Percentiles rank a stretch among this genome's conserved stretches.
These are phyloP conservation scores for Gynostemma pentaphyllum DNA, from an alignment of 306 rosid species.

Conservation along the genomic window DNA sequence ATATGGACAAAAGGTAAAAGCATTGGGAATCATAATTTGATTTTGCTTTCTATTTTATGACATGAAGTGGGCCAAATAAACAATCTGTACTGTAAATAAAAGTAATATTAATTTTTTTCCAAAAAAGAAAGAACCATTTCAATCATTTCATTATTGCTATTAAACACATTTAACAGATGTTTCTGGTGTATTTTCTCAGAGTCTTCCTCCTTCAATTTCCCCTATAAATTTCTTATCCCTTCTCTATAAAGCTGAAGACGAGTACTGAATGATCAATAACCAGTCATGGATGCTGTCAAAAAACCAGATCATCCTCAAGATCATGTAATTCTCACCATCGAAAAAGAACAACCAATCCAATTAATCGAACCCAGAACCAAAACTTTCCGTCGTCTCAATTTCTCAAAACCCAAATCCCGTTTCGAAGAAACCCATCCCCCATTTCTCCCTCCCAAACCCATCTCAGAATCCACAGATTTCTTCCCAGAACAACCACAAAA, in stretches of 20 bases:
- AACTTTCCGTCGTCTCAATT: conserved; percentile 23
- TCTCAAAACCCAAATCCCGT: conserved; percentile 36
- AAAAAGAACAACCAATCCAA: too few relatives aligned
- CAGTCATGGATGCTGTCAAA: neutral
- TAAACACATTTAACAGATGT: neutral
- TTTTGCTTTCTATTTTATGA: too few relatives aligned
- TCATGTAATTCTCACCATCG: too few relatives aligned
- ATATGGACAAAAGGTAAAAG: too few relatives aligned
- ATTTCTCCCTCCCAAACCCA: conserved; percentile 10
- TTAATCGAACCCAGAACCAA: conserved; percentile 22
- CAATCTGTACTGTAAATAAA: neutral
- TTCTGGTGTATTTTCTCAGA: neutral
- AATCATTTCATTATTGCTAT: neutral
- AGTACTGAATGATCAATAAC: neutral
- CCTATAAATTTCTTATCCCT: neutral
- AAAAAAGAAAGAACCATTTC: too few relatives aligned
- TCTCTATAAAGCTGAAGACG: neutral
- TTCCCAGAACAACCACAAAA: neutral
- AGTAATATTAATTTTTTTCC: neutral
- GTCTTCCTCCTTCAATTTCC: neutral
- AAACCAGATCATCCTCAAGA: conserved; percentile 8
- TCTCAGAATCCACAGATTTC: conserved; percentile 12
- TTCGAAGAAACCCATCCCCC: conserved; percentile 26
- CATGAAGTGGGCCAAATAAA: too few relatives aligned
- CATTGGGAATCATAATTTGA: too few relatives aligned